Evolutionary conservation across 2,329 filamentous ascomycete species (phyloP), one percentile per base, ranked within the genome.

Genomic region (Plenodomus lindquistii): DNA sequence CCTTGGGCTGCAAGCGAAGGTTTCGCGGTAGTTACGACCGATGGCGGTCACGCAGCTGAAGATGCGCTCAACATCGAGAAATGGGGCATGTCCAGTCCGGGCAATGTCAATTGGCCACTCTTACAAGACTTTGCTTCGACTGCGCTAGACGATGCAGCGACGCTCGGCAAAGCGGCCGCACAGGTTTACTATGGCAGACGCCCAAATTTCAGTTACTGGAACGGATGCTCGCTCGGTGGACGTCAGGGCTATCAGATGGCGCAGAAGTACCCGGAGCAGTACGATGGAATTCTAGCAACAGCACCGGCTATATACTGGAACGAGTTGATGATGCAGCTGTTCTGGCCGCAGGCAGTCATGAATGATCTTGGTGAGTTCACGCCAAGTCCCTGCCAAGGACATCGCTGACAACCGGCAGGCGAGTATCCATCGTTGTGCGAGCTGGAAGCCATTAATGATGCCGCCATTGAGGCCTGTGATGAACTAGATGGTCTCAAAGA

Each of bases 51-150:
- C 19, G 24, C 41, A 9, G 52, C 44, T 1, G 42, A 48, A 9
- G 22, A 46, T 10, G 41, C 36, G 9, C 37, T 44, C 35, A 37
- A 37, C 16, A 37, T 37, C 16, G 24, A 47, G 17, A 34, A 35
- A 17, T 62, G 51, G 53, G 40, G 48, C 7, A 35, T 55, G 2
- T 31, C 46, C n/a, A 39, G 40, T 11, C 50, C 62, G 31, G 54
- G 57, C 4, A 57, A 59, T 10, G 18, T 66, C 21, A 54, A 67
- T n/a, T 57, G 55, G 44, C 27, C 55, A 7, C 40, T 58, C 2
- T 46, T 75, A 2, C 51, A 67, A 37, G 65, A 75, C 44, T 67
- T 72, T 11, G 65, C 64, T 0, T 67, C 59, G 0, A 54, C 63
- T 1, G 50, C 67, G 5, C 37, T 76, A 2, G 56, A 70, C 15